These are phyloP conservation scores for Metschnikowia kunwiensis DNA, from an alignment of 805 yeast species.

Conservation along the genomic window DNA sequence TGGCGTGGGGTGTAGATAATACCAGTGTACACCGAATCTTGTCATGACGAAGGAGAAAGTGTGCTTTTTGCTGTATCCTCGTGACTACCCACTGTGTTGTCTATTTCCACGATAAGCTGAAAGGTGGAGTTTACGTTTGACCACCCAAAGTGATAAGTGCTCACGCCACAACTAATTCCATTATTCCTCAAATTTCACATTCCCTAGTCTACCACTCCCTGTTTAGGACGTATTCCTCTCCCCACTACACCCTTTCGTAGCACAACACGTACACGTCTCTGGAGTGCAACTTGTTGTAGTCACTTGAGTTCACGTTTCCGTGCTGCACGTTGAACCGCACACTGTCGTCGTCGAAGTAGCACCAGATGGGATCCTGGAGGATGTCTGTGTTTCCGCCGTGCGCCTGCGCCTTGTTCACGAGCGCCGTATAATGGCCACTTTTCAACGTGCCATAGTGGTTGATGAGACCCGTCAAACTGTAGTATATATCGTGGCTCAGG, in stretches of 20 bases:
- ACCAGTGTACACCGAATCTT: too few species aligned
- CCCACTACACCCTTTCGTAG: slow-evolving; percentile 50
- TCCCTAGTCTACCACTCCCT: too few species aligned
- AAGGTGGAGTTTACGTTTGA: too few species aligned
- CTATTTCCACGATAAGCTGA: too few species aligned
- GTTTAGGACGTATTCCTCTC: too few species aligned
- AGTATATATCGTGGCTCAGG: slow-evolving; percentile 33
- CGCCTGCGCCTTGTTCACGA: slow-evolving; percentile 47
- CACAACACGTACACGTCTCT: slow-evolving; percentile 68
- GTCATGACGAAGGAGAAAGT: too few species aligned
- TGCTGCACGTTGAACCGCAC: slow-evolving; percentile 45
- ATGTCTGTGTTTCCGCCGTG: slow-evolving; percentile 19
- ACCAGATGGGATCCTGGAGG: slow-evolving; percentile 54
- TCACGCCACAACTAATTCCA: too few species aligned
- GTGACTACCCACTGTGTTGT: too few species aligned
- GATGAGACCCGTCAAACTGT: slow-evolving; percentile 59
- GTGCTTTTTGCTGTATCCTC: too few species aligned
- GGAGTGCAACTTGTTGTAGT: slow-evolving; percentile 36
- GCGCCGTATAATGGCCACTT: slow-evolving; percentile 75
- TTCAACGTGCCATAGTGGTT: slow-evolving; percentile 69
- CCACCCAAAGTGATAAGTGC: too few species aligned
- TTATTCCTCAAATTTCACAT: too few species aligned
- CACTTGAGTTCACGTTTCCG: slow-evolving; percentile 41
- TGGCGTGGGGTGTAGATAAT: too few species aligned
- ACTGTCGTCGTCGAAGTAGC: slow-evolving; percentile 70